These are phyloP conservation scores for Rubia yunnanensis DNA, from an alignment of 257 asterid genomes.

Conservation along the genomic window DNA sequence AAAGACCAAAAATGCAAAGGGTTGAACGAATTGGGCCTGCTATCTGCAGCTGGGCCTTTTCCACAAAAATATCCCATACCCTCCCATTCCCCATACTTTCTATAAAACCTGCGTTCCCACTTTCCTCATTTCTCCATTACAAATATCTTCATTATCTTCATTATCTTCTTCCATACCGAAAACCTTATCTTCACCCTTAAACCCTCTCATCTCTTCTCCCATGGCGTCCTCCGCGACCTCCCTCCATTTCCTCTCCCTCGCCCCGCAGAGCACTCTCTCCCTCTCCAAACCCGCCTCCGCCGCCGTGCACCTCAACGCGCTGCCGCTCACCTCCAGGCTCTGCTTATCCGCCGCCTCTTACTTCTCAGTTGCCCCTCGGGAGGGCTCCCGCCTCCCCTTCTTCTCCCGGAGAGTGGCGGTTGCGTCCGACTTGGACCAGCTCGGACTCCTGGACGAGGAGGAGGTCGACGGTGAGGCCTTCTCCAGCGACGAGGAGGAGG, in stretches of 20 bases:
- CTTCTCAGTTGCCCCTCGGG: constrained; percentile 1
- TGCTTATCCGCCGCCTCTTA: constrained; percentile 20
- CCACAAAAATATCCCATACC: neutral
- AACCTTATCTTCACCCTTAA: constrained; percentile 2
- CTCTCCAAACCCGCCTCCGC: constrained; percentile 15
- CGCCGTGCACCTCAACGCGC: constrained; percentile 14
- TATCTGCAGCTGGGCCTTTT: neutral
- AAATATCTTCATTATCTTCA: neutral
- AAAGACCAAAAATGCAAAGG: no score
- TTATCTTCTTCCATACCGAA: neutral
- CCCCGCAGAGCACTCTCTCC: constrained; percentile 43
- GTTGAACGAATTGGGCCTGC: constrained; percentile 19
- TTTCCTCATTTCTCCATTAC: neutral
- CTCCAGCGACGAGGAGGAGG: constrained; percentile 7
- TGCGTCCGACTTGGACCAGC: constrained; percentile 44
- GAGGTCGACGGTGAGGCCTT: constrained; percentile 25
- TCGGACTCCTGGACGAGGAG: constrained; percentile 20
- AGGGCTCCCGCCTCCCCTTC: constrained; percentile 21
- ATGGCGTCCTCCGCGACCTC: constrained; percentile 59
- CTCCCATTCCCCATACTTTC: neutral
- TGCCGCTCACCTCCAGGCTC: constrained; percentile 33
- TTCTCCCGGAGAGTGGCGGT: constrained; percentile 39
- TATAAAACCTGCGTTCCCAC: neutral
- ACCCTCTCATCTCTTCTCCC: neutral
- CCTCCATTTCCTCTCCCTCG: constrained; percentile 42